These are phyloP conservation scores for Metarhizium brunneum DNA, from an alignment of 2,329 filamentous ascomycete genomes.

Conservation along the genomic window DNA sequence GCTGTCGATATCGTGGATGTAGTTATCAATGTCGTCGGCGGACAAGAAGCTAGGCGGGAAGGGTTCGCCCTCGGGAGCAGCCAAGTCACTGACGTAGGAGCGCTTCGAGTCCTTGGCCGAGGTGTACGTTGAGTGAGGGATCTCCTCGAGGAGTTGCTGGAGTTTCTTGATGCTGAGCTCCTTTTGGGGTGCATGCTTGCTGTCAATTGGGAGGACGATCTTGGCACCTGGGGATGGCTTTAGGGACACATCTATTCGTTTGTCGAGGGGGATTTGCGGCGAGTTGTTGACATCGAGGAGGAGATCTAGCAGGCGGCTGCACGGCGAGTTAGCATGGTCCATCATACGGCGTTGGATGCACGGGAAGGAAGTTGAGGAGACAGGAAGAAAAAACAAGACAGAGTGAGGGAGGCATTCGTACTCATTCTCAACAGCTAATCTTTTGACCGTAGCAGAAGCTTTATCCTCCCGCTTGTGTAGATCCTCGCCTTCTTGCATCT, in stretches of 20 bases:
- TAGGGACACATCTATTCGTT: conserved; percentile 62
- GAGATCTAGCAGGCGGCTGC: conserved; percentile 77
- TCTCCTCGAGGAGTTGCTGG: conserved; percentile 38
- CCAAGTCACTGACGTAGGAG: conserved; percentile 38
- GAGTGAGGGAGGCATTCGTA: conserved; percentile 34
- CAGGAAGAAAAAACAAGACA: neutral
- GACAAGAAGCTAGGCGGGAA: conserved; percentile 59
- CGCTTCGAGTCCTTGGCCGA: conserved; percentile 57
- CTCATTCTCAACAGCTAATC: conserved; percentile 89
- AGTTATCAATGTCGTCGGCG: conserved; percentile 64
- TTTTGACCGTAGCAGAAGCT: conserved; percentile 70
- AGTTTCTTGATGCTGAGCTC: conserved; percentile 37
- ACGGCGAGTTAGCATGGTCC: neutral
- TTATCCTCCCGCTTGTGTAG: conserved; percentile 75
- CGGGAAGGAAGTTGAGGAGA: conserved; percentile 1
- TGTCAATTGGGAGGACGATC: conserved; percentile 22
- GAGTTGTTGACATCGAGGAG: conserved; percentile 84
- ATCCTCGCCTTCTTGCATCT: conserved; percentile 72
- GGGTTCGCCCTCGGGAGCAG: conserved; percentile 39
- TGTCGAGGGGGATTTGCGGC: conserved; percentile 63
- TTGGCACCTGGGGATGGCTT: conserved; percentile 32
- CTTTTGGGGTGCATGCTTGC: conserved; percentile 28
- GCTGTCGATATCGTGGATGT: conserved; percentile 56
- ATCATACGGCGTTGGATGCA: neutral
- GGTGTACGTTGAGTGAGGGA: conserved; percentile 41